Conservation (phyloP, 495 filamentous ascomycete species). For the Xylaria acuta region DNA sequence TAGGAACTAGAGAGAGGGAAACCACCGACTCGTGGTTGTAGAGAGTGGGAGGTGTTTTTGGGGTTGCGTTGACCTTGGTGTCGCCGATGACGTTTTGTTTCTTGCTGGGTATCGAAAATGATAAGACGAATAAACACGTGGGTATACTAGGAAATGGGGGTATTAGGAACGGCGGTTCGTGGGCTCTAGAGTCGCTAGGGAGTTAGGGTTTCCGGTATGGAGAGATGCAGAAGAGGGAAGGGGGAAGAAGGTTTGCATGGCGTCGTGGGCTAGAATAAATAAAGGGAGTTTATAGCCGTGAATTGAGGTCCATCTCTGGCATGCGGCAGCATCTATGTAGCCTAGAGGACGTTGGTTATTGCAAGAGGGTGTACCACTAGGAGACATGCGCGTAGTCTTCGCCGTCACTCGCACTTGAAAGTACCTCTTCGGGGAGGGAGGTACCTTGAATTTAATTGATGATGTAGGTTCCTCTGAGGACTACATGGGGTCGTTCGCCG, state of each 20-base stretch:
- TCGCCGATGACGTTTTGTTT: neutral
- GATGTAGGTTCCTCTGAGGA: no score
- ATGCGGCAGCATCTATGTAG: neutral
- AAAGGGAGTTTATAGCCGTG: neutral
- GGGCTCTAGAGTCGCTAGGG: neutral
- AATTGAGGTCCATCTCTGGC: neutral
- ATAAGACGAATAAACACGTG: conserved; percentile 1
- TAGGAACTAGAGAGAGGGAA: neutral
- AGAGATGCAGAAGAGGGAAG: neutral
- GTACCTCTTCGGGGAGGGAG: neutral
- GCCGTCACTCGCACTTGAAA: neutral
- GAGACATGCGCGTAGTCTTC: neutral
- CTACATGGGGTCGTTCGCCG: no score
- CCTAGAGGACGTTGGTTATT: neutral
- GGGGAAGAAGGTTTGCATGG: neutral
- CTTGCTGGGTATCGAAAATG: conserved; percentile 23
- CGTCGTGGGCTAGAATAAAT: neutral
- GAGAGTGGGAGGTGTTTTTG: neutral
- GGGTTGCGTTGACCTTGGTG: neutral
- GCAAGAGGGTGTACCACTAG: neutral
- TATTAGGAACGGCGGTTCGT: neutral
- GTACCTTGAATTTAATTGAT: neutral
- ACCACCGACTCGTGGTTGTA: neutral
- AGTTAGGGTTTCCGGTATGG: neutral
- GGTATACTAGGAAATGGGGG: conserved; percentile 18